Evolutionary conservation across 169 alveolate species (phyloP).

Genomic region (Miamiensis avidus): DNA sequence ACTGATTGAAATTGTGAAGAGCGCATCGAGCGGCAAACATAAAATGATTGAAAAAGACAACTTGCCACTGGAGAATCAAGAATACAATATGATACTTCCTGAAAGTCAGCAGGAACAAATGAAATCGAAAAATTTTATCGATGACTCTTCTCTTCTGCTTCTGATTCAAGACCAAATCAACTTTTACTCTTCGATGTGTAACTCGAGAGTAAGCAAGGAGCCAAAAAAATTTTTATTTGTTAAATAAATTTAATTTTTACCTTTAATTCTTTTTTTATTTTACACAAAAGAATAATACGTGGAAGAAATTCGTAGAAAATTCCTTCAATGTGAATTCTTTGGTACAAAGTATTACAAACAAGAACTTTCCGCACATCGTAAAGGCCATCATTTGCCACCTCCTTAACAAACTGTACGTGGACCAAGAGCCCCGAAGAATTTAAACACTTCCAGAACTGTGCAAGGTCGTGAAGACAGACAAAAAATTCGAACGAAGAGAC

Average conservation of each 20-base stretch:
- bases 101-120: too few relatives aligned
- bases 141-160: conserved; percentile 26
- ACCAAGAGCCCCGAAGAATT: conserved; percentile 45
- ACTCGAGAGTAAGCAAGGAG: conserved; percentile 9
- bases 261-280: too few relatives aligned
- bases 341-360: conserved; percentile 19
- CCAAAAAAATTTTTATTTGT: background rate
- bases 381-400: conserved; percentile 43
- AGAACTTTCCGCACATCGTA: conserved; percentile 15
- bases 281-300: conserved; percentile 28
- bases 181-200: conserved; percentile 42
- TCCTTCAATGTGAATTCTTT: conserved; percentile 17
- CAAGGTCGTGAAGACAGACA: conserved; percentile 7
- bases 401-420: conserved; percentile 38
- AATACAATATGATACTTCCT: background rate
- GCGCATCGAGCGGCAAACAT: too few relatives aligned
- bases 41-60: background rate
- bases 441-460: conserved; percentile 39
- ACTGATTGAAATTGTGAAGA: conserved; percentile 24
- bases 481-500: background rate
- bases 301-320: conserved; percentile 44
- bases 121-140: conserved; percentile 4
- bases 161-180: conserved; percentile 32
- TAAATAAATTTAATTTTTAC: too few relatives aligned
- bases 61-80: background rate